Conservation (phyloP, 768 basidiomycete genomes). For the Hericium coralloides region DNA sequence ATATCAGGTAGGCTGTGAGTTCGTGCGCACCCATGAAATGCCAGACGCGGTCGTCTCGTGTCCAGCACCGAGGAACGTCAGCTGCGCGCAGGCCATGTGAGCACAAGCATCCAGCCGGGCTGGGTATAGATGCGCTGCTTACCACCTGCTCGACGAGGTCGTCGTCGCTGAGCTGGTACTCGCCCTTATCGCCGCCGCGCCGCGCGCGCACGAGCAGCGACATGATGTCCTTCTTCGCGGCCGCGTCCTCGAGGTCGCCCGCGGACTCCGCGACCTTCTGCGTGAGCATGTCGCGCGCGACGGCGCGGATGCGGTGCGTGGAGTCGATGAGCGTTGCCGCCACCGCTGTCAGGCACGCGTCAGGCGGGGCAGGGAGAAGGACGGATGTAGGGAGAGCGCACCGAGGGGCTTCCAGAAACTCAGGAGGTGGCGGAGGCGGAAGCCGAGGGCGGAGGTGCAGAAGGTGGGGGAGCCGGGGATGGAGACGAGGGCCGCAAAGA, state of each 20-base stretch:
- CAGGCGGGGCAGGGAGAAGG: not conserved
- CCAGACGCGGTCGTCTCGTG: constrained; percentile 18
- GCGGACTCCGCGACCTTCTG: constrained; percentile 36
- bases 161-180: constrained; percentile 10
- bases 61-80: constrained; percentile 16
- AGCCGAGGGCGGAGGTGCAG: not conserved
- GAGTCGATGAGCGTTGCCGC: constrained; percentile 30
- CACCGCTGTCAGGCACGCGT: not conserved
- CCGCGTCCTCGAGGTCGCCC: constrained; percentile 19
- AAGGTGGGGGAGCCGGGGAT: not conserved
- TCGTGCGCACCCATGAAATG: constrained; percentile 20
- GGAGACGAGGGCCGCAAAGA: not conserved
- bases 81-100: constrained; percentile 5
- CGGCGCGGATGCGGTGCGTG: constrained; percentile 40
- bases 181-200: constrained; percentile 2
- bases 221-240: constrained; percentile 13
- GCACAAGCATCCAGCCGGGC: not conserved
- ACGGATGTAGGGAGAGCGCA: not conserved
- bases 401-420: not conserved
- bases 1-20: too few species aligned
- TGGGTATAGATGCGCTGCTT: not conserved
- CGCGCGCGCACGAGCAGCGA: constrained; percentile 12
- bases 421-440: not conserved
- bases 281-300: constrained; percentile 37
- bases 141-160: constrained; percentile 14